Evolutionary conservation across 2,329 filamentous ascomycete genomes (phyloP).

Genomic region (Alternaria longipes): DNA sequence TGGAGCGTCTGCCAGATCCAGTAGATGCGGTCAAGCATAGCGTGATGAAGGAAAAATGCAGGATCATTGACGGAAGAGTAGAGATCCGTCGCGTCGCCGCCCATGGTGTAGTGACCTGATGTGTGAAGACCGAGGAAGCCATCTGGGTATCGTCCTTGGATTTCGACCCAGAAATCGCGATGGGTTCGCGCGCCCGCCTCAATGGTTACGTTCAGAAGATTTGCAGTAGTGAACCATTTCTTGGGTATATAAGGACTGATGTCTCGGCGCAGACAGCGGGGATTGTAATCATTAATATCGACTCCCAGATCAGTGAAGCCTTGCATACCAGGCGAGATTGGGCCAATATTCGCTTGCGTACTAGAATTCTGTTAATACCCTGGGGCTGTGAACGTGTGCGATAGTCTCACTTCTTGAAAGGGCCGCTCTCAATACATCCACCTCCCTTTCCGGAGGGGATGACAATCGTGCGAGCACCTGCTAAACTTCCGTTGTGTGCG

Average conservation of each 20-base stretch:
- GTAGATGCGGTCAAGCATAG: slow-evolving; percentile 14
- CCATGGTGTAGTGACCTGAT: slow-evolving; percentile 4
- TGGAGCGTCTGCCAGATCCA: slow-evolving; percentile 15
- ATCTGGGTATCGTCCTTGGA: slow-evolving; percentile 10
- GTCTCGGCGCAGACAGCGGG: slow-evolving; percentile 9
- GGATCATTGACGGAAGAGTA: slow-evolving; percentile 14
- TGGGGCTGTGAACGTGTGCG: not conserved
- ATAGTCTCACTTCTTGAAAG: slow-evolving; percentile 9
- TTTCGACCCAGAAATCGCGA: slow-evolving; percentile 10
- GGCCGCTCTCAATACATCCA: slow-evolving; percentile 8
- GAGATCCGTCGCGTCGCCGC: slow-evolving; percentile 3
- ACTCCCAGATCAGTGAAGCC: slow-evolving; percentile 7
- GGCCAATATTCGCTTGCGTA: slow-evolving; percentile 1
- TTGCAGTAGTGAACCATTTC: slow-evolving; percentile 10
- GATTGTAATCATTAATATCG: slow-evolving; percentile 5
- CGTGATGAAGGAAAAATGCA: slow-evolving; percentile 9
- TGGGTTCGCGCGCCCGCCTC: not conserved
- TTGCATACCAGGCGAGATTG: slow-evolving; percentile 12
- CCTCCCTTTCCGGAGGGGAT: slow-evolving; percentile 13
- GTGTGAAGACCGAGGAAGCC: slow-evolving; percentile 10
- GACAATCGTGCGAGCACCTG: not conserved
- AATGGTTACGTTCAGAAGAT: slow-evolving; percentile 10
- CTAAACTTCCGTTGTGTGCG: slow-evolving; percentile 10
- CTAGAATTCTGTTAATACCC: not conserved
- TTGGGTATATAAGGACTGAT: slow-evolving; percentile 8